Base-by-base conservation (phyloP, 2,329 filamentous ascomycete species). In the Ascocoryne sarcoides region DNA sequence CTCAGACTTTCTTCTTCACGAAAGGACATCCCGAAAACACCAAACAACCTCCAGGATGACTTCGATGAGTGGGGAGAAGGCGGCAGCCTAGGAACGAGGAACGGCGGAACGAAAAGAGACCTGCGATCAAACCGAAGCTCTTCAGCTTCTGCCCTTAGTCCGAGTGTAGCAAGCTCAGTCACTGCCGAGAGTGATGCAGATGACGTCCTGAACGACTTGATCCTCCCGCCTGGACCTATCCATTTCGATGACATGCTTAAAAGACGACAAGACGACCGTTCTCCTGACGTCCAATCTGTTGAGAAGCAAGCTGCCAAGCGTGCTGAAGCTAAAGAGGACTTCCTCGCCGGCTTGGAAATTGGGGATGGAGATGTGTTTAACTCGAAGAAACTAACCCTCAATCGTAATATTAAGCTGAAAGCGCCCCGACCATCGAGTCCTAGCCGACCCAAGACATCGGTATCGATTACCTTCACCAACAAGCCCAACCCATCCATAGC, bases 151-250 rank as follows among this genome's bases (percentile, higher is more conserved):
- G 85, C 86, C 19, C 74, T 95, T 60, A 96, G 90, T 58, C 90
- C 92, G 10, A 96, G 89, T 60, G 75, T 94, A 41, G 85, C 88
- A 15, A 96, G 90, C 62, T 92, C 85, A 48, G 79, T 94, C 52
- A 95, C 88, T 2, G 75, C 78, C 8, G 92, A 95, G 65, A 96
- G 89, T 57, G 90, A 95, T 58, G n/a, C n/a, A n/a, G 89, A 95
- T 51, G 90, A 96, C 61, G 83, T 84, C 5, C 75, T 96, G 45
- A 85, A 92, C 45, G 90, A 90, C n/a, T 71, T 98, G 10, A 69
- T 95, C 15, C 70, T 96, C 14, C 92, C 92, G 0, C 73, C 75
- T 39, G 89, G 88, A 1, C 86, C 86, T 15, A 69, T 98, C 38
- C 81, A 95, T 61, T 84, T 96, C 55, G 75, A 76, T 30, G 81